phyloP scores from a whole-genome alignment of 2,329 filamentous ascomycete species.

The Ceratocystis alfenasii region DNA sequence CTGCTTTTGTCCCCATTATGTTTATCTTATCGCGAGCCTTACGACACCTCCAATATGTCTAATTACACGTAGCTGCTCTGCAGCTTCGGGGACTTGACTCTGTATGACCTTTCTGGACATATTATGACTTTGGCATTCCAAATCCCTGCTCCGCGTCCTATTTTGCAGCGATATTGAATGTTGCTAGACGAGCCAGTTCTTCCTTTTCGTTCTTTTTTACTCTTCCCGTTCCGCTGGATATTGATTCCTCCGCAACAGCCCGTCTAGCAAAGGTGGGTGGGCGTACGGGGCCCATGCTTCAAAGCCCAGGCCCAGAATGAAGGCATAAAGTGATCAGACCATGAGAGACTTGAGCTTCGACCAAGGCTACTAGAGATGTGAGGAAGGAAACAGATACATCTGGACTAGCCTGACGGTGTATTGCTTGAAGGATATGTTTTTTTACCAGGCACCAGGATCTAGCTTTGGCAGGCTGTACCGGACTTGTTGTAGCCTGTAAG shows the following conservation, averaged over 20 bases:
- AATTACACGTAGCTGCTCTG: too few species aligned
- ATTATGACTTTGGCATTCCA: too few species aligned
- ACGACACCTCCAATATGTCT: too few species aligned
- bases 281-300: background rate
- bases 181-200: background rate
- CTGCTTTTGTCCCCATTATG: too few species aligned
- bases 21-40: too few species aligned
- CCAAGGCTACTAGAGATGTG: background rate
- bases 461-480: background rate
- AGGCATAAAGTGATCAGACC: slow-evolving; percentile 4
- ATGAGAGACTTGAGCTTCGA: slow-evolving; percentile 10
- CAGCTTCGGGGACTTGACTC: too few species aligned
- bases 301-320: background rate
- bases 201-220: background rate
- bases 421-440: background rate
- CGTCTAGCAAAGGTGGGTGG: background rate
- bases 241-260: slow-evolving; percentile 6
- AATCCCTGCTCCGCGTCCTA: background rate
- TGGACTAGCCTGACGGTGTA: background rate
- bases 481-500: background rate
- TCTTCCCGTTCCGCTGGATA: background rate
- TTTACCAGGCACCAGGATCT: background rate
- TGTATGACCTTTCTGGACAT: too few species aligned
- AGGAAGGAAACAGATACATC: background rate
- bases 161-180: background rate